Evolutionary conservation across 176 grass and related monocot genomes (phyloP).

Genomic region (Cymbopogon citratus): DNA sequence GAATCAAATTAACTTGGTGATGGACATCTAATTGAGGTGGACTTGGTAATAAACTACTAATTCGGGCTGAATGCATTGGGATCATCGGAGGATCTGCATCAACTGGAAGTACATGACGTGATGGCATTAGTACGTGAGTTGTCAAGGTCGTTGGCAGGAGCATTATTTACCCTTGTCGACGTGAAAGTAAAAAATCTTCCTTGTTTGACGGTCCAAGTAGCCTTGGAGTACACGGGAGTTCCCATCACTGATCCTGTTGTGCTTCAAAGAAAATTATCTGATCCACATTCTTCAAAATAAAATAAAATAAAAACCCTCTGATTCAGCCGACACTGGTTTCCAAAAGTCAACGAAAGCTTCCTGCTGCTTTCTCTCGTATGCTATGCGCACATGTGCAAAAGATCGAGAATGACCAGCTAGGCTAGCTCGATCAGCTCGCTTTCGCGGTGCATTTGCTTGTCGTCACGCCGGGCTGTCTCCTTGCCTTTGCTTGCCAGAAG

Average conservation of each 20-base stretch:
- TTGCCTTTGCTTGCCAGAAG: not conserved
- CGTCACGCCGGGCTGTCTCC: constrained; percentile 2
- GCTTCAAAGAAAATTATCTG: too few relatives aligned
- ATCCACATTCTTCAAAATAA: too few relatives aligned
- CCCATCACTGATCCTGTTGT: not conserved
- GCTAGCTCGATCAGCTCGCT: not conserved
- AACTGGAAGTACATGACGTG: not conserved
- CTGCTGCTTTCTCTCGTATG: too few relatives aligned
- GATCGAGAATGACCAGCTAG: too few relatives aligned
- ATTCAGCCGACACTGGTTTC: constrained; percentile 17
- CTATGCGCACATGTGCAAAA: not conserved
- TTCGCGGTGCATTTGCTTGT: not conserved
- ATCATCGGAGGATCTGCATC: not conserved
- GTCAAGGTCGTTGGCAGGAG: not conserved
- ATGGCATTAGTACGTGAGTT: not conserved
- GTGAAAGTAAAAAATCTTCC: constrained; percentile 2
- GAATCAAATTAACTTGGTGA: too few relatives aligned
- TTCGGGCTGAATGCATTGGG: not conserved
- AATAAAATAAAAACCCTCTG: too few relatives aligned
- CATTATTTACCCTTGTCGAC: constrained; percentile 18
- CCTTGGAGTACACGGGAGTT: constrained; percentile 23
- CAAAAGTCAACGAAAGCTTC: constrained; percentile 7
- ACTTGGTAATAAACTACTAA: not conserved
- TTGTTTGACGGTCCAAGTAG: constrained; percentile 16
- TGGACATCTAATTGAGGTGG: not conserved